Percentiles rank a stretch among this genome's conserved stretches.
phyloP scores from a whole-genome alignment of 192 early-diverging fungal species.

The Rhizophlyctis rosea region DNA sequence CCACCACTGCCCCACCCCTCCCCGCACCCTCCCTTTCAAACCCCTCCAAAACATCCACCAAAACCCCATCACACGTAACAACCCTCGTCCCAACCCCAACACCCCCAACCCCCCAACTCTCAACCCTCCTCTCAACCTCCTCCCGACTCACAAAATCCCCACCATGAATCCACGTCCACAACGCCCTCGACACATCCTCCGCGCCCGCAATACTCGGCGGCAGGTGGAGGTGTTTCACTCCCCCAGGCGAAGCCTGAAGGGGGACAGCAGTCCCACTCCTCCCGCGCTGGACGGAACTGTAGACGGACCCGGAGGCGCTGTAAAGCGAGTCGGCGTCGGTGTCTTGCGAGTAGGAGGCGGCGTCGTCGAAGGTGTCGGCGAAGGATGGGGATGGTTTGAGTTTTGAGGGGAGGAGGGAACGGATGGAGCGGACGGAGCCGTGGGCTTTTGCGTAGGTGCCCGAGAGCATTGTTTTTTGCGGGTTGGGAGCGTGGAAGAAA shows the following conservation, averaged over 20 bases:
- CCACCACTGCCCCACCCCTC: neutral
- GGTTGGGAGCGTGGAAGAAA: no score
- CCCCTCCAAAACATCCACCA: neutral
- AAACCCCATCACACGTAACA: conserved; percentile 6
- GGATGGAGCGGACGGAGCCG: conserved; percentile 23
- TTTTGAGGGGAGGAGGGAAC: conserved; percentile 3
- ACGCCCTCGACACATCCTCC: conserved; percentile 8
- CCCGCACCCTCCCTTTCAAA: neutral
- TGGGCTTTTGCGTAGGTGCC: no score
- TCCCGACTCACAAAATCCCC: neutral
- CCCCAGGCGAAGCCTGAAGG: no score
- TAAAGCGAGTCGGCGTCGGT: neutral
- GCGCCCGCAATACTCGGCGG: conserved; percentile 4
- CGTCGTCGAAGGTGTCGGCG: neutral
- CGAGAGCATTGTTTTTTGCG: no score
- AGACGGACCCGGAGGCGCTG: neutral
- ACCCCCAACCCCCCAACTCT: conserved; percentile 1
- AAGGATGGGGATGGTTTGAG: neutral
- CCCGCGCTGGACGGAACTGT: neutral
- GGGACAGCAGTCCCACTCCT: neutral
- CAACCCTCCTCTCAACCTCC: no score
- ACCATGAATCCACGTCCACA: conserved; percentile 16
- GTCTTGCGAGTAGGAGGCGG: neutral
- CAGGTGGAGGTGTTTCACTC: conserved; percentile 8
- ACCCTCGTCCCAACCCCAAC: conserved; percentile 15